These are phyloP conservation scores for Botrytis paeoniae DNA, from an alignment of 2,329 filamentous ascomycete genomes.

Conservation along the genomic window DNA sequence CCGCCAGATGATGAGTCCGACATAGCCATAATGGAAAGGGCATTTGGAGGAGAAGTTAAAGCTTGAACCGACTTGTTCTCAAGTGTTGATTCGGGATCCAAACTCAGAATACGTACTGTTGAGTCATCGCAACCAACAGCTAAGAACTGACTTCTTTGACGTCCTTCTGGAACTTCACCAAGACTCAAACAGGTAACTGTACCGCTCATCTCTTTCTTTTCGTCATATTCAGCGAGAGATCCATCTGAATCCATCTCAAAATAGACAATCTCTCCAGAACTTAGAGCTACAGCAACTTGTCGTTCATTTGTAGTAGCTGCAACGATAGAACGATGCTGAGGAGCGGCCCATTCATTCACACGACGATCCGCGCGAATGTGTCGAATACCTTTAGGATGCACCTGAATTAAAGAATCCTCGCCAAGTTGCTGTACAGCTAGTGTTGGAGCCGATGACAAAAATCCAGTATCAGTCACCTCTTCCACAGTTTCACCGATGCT, in stretches of 20 bases:
- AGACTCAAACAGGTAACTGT: conserved; percentile 94
- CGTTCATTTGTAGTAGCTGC: conserved; percentile 89
- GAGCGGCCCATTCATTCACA: conserved; percentile 90
- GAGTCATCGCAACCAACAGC: conserved; percentile 97
- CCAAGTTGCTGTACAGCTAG: conserved; percentile 92
- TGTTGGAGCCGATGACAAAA: conserved; percentile 83
- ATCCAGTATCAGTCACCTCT: conserved; percentile 90
- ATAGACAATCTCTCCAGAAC: conserved; percentile 94
- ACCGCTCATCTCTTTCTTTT: conserved; percentile 91
- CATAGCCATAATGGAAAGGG: conserved; percentile 92
- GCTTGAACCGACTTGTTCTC: conserved; percentile 95
- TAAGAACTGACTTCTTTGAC: conserved; percentile 83
- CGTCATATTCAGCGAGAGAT: conserved; percentile 87
- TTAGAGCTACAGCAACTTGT: conserved; percentile 90
- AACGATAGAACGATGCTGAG: conserved; percentile 91
- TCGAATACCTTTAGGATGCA: conserved; percentile 93
- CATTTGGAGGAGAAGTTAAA: conserved; percentile 83
- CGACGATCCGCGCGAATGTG: conserved; percentile 76
- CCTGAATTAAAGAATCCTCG: conserved; percentile 87
- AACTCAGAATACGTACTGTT: conserved; percentile 86
- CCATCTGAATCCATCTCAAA: conserved; percentile 96
- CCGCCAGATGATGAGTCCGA: conserved; percentile 87
- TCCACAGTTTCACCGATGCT: conserved; percentile 97
- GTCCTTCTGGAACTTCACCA: conserved; percentile 86
- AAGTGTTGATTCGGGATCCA: conserved; percentile 85